phyloP scores from a whole-genome alignment of 352 stramenopile species.

The Phytophthora colocasiae region DNA sequence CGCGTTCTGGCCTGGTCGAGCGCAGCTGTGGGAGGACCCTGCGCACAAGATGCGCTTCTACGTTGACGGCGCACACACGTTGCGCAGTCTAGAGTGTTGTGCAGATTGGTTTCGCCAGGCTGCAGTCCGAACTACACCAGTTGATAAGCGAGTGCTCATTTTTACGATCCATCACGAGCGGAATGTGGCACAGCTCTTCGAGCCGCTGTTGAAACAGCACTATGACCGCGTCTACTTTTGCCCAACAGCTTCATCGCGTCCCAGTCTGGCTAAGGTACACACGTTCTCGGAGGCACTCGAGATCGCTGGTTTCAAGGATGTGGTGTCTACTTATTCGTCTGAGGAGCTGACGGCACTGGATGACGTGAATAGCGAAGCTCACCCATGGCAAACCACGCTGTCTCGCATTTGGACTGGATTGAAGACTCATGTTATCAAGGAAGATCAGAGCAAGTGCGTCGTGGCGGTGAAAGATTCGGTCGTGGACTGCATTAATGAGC shows the following conservation, averaged over 20 bases:
- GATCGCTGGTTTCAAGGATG: conserved; percentile 41
- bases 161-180: conserved; percentile 89
- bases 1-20: conserved; percentile 84
- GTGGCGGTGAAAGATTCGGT: conserved; percentile 64
- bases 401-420: conserved; percentile 59
- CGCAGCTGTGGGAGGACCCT: conserved; percentile 66
- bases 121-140: conserved; percentile 7
- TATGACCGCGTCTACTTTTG: conserved; percentile 87
- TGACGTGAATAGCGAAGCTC: conserved; percentile 44
- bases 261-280: conserved; percentile 70
- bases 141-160: conserved; percentile 58
- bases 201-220: conserved; percentile 59
- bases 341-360: conserved; percentile 56
- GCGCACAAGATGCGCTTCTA: conserved; percentile 60
- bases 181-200: conserved; percentile 73
- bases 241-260: conserved; percentile 64
- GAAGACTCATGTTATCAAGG: conserved; percentile 45
- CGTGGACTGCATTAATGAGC: conserved; percentile 64
- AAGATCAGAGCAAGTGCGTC: conserved; percentile 33
- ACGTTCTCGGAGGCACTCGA: conserved; percentile 70
- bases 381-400: conserved; percentile 70
- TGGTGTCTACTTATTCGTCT: conserved; percentile 51
- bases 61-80: conserved; percentile 91
- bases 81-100: conserved; percentile 77
- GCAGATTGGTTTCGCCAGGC: conserved; percentile 73